Evolutionary conservation across 306 rosid genomes (phyloP), one percentile per base, ranked within the genome.

Genomic region (Carpinus fangiana): DNA sequence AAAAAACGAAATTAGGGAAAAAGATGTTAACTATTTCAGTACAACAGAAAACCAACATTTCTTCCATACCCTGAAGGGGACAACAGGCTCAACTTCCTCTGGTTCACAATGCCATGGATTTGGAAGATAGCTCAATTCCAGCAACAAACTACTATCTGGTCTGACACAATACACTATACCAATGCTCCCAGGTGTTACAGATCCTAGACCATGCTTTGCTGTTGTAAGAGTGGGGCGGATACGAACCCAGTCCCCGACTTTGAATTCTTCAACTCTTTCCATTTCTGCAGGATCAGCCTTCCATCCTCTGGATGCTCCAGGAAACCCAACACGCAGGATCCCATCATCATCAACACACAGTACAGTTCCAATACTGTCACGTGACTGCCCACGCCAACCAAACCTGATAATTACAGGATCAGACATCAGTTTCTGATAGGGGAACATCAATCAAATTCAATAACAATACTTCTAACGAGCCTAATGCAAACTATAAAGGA

Each of bases 301-400:
- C 98, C 99, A 95, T 80, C 99, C 99, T 86, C 99, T 95, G 51
- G 99, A 95, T 72, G 99, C 99, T 81, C 99, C 99, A 80, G 99
- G 99, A 90, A 91, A 95, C 78, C 99, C 99, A 80, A 95, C 99
- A 72, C 98, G 98, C 73, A 95, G 90, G 68, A 95, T 93, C 72
- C 99, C 99, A 81, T 95, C 99, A 51, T 95, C 99, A 34, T 95
- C 99, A 71, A 95, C 98, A 43, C 99, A 95, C 80, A 95, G 87
- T 65, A 95, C 99, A 20, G 99, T 95, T 74, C 99, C 99, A 80
- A 95, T 82, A 85, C 99, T 95, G 82, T 95, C 99, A 28, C 93
- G 97, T 55, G 98, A 93, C 86, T 91, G 99, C 79, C 96, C 98
- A 70, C 98, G 99, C 99, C 99, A 95, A 79, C 99, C 99, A 88